Percentiles rank a stretch among this genome's conserved stretches.
phyloP scores from a whole-genome alignment of 2,329 filamentous ascomycete genomes.

The Colletotrichum spaethianum region DNA sequence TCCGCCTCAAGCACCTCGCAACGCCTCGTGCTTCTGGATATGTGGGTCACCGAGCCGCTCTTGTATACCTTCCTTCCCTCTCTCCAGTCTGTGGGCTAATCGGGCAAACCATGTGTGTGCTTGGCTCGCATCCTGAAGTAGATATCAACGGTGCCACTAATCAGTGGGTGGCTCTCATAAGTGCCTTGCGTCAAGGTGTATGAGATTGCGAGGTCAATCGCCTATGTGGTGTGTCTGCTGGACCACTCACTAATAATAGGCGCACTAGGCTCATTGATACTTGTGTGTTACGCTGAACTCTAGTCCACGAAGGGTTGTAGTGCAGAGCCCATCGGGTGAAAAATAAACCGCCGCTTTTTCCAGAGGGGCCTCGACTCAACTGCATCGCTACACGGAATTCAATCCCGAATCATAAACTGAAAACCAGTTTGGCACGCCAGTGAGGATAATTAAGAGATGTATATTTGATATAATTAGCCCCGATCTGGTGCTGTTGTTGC shows the following conservation, averaged over 20 bases:
- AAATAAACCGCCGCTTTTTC: too few species aligned
- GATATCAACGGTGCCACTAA: neutral
- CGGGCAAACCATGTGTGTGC: neutral
- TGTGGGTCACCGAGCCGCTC: neutral
- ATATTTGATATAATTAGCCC: too few species aligned
- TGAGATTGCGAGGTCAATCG: neutral
- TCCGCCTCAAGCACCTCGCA: neutral
- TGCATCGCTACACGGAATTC: too few species aligned
- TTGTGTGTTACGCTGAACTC: neutral
- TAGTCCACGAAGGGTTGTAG: neutral
- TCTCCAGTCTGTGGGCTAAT: neutral
- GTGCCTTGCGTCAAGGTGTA: neutral
- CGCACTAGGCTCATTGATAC: neutral
- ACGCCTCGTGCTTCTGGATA: neutral
- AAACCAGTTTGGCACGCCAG: too few species aligned
- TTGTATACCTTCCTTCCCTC: too few species aligned
- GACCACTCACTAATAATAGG: neutral
- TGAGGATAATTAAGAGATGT: too few species aligned
- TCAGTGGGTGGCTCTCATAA: neutral
- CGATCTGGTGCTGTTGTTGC: too few species aligned
- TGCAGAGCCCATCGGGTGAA: neutral
- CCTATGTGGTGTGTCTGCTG: neutral
- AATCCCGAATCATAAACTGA: too few species aligned
- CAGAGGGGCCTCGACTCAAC: too few species aligned
- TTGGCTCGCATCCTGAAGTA: neutral